Evolutionary conservation across 352 stramenopile species (phyloP).

Genomic region (Phytophthora brassicae): DNA sequence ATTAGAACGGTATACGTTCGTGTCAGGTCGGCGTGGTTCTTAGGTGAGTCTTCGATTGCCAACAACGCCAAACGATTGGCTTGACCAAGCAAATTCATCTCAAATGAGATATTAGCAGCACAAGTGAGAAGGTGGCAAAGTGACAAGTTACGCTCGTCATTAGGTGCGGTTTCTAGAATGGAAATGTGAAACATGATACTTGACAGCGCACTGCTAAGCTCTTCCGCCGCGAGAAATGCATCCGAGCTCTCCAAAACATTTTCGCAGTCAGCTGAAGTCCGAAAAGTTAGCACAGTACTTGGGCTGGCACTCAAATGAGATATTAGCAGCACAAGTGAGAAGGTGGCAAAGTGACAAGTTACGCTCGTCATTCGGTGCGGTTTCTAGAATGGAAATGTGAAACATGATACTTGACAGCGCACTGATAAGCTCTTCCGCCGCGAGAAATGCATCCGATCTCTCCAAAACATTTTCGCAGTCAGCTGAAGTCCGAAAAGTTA

Average conservation of each 20-base stretch:
- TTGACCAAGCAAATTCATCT: conserved; percentile 21
- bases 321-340: conserved; percentile 43
- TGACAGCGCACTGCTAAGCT: conserved; percentile 34
- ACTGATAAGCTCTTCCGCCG: conserved; percentile 21
- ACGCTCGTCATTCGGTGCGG: conserved; percentile 29
- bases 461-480: conserved; percentile 33
- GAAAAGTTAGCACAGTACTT: conserved; percentile 23
- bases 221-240: conserved; percentile 16
- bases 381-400: conserved; percentile 43
- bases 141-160: conserved; percentile 34
- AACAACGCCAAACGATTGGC: conserved; percentile 32
- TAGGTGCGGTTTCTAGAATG: conserved; percentile 33
- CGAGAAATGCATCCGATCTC: conserved; percentile 23
- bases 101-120: conserved; percentile 45
- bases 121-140: conserved; percentile 41
- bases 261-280: conserved; percentile 31
- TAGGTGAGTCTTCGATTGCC: conserved; percentile 38
- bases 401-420: conserved; percentile 43
- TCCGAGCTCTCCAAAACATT: conserved; percentile 28
- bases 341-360: conserved; percentile 38
- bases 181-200: conserved; percentile 46
- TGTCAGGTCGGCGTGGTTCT: conserved; percentile 30
- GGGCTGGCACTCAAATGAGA: too few relatives aligned
- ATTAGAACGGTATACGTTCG: conserved; percentile 39
- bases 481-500: conserved; percentile 28